A percentile compares a stretch with the other conserved stretches of the same genome.
Evolutionary conservation across 306 rosid genomes (phyloP).

Genomic region (Styphnolobium japonicum): DNA sequence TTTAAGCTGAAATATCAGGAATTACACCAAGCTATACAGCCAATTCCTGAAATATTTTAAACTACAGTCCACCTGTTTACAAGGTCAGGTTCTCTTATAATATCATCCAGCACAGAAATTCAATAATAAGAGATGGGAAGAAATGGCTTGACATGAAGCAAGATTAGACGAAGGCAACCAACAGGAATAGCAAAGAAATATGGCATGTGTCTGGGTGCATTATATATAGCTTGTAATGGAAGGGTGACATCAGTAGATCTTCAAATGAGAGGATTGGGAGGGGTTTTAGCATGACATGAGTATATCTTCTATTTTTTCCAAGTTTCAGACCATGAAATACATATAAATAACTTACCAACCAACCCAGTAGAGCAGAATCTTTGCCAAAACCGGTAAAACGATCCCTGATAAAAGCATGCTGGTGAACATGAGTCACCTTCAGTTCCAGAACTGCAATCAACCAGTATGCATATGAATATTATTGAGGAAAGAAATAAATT

Average conservation of each 20-base stretch:
- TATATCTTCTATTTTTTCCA: neutral
- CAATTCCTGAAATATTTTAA: neutral
- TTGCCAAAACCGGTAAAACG: slow-evolving; percentile 71
- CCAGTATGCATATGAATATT: slow-evolving; percentile 25
- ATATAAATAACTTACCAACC: slow-evolving; percentile 65
- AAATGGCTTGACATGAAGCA: neutral
- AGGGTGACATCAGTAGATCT: neutral
- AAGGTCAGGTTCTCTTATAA: neutral
- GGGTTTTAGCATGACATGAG: neutral
- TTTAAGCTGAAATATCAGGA: neutral
- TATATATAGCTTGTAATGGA: neutral
- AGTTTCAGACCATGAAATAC: neutral
- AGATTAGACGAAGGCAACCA: neutral
- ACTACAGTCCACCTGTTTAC: neutral
- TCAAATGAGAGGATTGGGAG: neutral
- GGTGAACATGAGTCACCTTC: slow-evolving; percentile 57
- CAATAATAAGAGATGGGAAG: neutral
- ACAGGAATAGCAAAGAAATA: neutral
- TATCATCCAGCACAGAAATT: neutral
- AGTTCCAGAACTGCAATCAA: slow-evolving; percentile 46
- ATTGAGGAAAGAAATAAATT: neutral
- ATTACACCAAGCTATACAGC: neutral
- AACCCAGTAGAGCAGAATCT: slow-evolving; percentile 57
- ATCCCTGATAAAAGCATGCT: slow-evolving; percentile 63
- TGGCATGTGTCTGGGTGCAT: neutral